These are phyloP conservation scores for Oryza meridionalis DNA, from an alignment of 176 grass and related monocot species.

Conservation along the genomic window DNA sequence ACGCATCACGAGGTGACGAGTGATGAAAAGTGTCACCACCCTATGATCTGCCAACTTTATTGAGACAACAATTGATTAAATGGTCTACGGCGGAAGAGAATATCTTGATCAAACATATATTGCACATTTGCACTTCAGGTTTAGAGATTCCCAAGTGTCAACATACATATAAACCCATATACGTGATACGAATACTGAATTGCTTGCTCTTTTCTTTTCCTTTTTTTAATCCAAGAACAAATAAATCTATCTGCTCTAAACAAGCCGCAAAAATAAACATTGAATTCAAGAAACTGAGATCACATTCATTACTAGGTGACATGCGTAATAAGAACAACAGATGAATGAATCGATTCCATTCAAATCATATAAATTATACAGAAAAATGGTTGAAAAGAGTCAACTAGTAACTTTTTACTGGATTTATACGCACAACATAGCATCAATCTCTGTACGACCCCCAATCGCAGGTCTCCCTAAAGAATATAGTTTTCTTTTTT, in stretches of 20 bases:
- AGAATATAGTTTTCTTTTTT: background rate
- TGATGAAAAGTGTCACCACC: background rate
- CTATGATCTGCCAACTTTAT: background rate
- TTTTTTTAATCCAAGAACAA: background rate
- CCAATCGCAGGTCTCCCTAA: background rate
- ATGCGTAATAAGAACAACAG: background rate
- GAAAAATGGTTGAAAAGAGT: background rate
- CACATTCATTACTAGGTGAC: background rate
- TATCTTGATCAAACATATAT: too few relatives aligned
- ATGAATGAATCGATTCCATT: background rate
- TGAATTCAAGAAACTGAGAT: conserved; percentile 9
- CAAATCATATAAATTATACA: background rate
- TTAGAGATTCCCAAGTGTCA: background rate
- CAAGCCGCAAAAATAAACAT: background rate
- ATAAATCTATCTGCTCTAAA: background rate
- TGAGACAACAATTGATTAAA: background rate
- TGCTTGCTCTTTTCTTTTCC: background rate
- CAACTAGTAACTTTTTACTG: background rate
- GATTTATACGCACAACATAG: background rate
- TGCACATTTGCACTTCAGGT: background rate
- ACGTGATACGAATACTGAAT: background rate
- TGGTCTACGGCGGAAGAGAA: too few relatives aligned
- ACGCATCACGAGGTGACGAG: conserved; percentile 18
- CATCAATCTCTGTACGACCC: background rate
- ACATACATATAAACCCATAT: background rate